These are phyloP conservation scores for Neospora caninum DNA, from an alignment of 169 alveolate genomes.

Conservation along the genomic window DNA sequence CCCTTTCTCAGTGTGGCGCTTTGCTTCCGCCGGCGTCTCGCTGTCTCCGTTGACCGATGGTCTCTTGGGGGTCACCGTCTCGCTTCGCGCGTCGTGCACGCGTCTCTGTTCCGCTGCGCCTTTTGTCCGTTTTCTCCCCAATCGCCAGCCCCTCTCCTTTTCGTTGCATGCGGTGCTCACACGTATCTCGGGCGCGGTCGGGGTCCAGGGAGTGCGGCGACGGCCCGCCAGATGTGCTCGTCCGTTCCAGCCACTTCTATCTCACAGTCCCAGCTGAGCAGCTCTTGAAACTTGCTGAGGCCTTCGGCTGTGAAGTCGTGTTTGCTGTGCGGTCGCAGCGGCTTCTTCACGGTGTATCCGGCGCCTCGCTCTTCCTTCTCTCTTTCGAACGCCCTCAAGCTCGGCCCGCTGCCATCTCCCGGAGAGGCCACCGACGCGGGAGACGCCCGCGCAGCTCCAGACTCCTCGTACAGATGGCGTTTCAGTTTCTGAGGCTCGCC, in stretches of 20 bases:
- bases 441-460: not conserved
- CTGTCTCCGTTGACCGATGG: not conserved
- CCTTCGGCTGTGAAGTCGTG: not conserved
- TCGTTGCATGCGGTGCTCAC: not conserved
- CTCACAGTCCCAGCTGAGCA: conserved; percentile 11
- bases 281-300: not conserved
- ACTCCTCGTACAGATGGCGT: not conserved
- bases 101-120: no score
- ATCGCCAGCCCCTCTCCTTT: not conserved
- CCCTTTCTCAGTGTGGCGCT: not conserved
- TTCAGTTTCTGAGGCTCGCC: not conserved
- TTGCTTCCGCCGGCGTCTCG: not conserved
- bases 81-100: no score
- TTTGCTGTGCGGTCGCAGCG: no score
- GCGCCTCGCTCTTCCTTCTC: not conserved
- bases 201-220: not conserved
- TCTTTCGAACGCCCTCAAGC: not conserved
- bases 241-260: not conserved
- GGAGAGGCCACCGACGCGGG: not conserved
- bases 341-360: no score
- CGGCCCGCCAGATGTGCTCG: not conserved
- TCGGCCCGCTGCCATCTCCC: not conserved
- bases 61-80: not conserved
- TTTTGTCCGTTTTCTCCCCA: not conserved
- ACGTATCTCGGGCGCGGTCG: conserved; percentile 15